Percentiles rank a stretch among this genome's conserved stretches.
phyloP scores from a whole-genome alignment of 1,284 basidiomycete genomes.

The Moesziomyces sp. region DNA sequence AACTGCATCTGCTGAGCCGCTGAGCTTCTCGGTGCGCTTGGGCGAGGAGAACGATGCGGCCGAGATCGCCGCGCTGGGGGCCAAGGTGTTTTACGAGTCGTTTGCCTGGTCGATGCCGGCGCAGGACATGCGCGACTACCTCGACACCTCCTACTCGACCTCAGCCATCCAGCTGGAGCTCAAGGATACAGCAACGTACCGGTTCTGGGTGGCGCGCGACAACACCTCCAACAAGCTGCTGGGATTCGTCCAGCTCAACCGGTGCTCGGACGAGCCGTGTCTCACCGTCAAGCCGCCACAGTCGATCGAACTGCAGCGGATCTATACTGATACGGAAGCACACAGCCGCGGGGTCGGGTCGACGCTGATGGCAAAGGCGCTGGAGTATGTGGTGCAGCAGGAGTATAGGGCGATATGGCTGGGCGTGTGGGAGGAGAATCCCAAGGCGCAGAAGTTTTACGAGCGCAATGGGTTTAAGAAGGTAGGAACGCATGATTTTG shows the following conservation, averaged over 20 bases:
- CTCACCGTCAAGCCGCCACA: slow-evolving; percentile 23
- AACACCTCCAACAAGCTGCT: slow-evolving; percentile 12
- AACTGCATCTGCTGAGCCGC: slow-evolving; percentile 1
- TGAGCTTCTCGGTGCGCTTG: slow-evolving; percentile 13
- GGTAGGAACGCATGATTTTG: slow-evolving; percentile 32
- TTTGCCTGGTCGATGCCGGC: slow-evolving; percentile 35
- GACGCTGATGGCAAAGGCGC: slow-evolving; percentile 12
- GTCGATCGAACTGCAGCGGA: slow-evolving; percentile 39
- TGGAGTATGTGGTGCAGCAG: slow-evolving; percentile 13
- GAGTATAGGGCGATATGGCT: slow-evolving; percentile 33
- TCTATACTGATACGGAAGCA: slow-evolving; percentile 33
- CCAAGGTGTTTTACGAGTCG: slow-evolving; percentile 26
- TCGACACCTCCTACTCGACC: slow-evolving; percentile 25
- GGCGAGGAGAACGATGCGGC: slow-evolving; percentile 16
- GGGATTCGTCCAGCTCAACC: slow-evolving; percentile 30
- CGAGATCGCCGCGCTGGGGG: slow-evolving; percentile 31
- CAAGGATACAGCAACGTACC: slow-evolving; percentile 12
- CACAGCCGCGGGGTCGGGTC: slow-evolving; percentile 36
- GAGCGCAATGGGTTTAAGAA: slow-evolving; percentile 16
- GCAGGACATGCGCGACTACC: slow-evolving; percentile 34
- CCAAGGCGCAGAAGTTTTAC: slow-evolving; percentile 38
- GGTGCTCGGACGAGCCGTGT: slow-evolving; percentile 27
- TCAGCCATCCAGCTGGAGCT: slow-evolving; percentile 20
- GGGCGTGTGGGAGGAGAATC: slow-evolving; percentile 38
- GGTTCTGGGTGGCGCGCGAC: slow-evolving; percentile 27